Evolutionary conservation across 148 eudicot genomes (phyloP), one percentile per base, ranked within the genome.

Genomic region (Chenopodium suecicum): DNA sequence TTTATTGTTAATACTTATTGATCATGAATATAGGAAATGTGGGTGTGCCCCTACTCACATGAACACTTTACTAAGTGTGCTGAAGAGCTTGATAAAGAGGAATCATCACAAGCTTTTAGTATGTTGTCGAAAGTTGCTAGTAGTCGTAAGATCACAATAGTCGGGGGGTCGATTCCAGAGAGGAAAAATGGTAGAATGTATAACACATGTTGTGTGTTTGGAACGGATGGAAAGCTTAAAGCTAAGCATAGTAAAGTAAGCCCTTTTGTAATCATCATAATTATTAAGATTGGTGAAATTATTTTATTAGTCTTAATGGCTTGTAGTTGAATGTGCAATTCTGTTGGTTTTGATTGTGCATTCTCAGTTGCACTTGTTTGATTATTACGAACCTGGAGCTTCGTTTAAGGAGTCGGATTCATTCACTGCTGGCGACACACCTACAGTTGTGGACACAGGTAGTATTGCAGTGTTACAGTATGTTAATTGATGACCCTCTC

Each of bases 201-300:
- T 63, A 88, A 91, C 85, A 88, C 92, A 25, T 89, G 92, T 80
- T 87, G 90, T 73, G 84, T 88, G 10, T 88, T 91, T 83, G 90
- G 87, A 41, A 77, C 92, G 2, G 86, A 88, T 82, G 94, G 94
- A 79, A 62, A 83, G 76, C 74, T 91, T 7, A 83, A 27, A 78
- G 92, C 91, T 72, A 88, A 90, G 82, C 81, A 89, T 66, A 82
- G 94, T 70, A 91, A 91, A 78, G 94, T 91, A 86, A 74, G 74
- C 52, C 37, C 79, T 66, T 25, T 47, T 25, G 32, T 50, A 20
- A 41, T 41, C 7, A 41, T 41, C 7, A 9, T 16, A 14, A 2
- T 1, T 44, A 25, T 66, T 14, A 64, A 64, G 12, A 1, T 46
- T 9, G 23, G 25, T 65, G 11, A 22, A 65, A 0, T 25, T 25